Percentiles rank a stretch among this genome's conserved stretches.
Conservation (phyloP, 2,329 filamentous ascomycete genomes). For the Ciborinia camelliae region DNA sequence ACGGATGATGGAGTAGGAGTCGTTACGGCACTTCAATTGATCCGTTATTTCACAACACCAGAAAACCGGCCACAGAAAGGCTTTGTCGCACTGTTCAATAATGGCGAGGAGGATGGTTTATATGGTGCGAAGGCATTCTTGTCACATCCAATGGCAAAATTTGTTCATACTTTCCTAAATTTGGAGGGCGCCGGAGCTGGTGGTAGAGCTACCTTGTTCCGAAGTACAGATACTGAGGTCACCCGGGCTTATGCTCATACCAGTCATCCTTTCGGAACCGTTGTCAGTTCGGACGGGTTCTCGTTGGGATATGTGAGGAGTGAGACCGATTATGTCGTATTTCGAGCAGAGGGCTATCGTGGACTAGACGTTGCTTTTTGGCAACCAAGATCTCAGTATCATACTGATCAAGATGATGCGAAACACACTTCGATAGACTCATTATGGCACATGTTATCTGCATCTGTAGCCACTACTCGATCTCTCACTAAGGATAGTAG, state of each 20-base stretch:
- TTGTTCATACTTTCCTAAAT: slow-evolving; percentile 87
- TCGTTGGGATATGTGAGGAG: slow-evolving; percentile 74
- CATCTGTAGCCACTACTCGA: slow-evolving; percentile 70
- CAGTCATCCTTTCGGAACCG: slow-evolving; percentile 76
- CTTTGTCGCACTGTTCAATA: slow-evolving; percentile 84
- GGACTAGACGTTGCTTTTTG: slow-evolving; percentile 93
- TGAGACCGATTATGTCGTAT: slow-evolving; percentile 86
- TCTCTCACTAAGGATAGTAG: slow-evolving; percentile 67
- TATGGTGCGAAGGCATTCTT: slow-evolving; percentile 84
- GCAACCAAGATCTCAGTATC: slow-evolving; percentile 79
- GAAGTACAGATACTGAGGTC: slow-evolving; percentile 82
- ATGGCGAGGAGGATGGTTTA: slow-evolving; percentile 90
- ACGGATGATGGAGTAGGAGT: slow-evolving; percentile 93
- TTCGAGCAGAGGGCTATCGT: slow-evolving; percentile 74
- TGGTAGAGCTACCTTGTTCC: slow-evolving; percentile 81
- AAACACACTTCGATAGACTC: slow-evolving; percentile 68
- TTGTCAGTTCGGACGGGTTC: slow-evolving; percentile 82
- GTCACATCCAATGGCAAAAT: slow-evolving; percentile 74
- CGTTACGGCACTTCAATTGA: slow-evolving; percentile 77
- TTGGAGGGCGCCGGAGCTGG: slow-evolving; percentile 93
- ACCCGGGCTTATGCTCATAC: slow-evolving; percentile 72
- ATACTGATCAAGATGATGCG: slow-evolving; percentile 84
- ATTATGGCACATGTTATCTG: slow-evolving; percentile 94
- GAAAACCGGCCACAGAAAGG: slow-evolving; percentile 73
- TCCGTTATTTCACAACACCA: slow-evolving; percentile 77